Evolutionary conservation across 169 alveolate species (phyloP).

Genomic region (Plasmodium reichenowi): DNA sequence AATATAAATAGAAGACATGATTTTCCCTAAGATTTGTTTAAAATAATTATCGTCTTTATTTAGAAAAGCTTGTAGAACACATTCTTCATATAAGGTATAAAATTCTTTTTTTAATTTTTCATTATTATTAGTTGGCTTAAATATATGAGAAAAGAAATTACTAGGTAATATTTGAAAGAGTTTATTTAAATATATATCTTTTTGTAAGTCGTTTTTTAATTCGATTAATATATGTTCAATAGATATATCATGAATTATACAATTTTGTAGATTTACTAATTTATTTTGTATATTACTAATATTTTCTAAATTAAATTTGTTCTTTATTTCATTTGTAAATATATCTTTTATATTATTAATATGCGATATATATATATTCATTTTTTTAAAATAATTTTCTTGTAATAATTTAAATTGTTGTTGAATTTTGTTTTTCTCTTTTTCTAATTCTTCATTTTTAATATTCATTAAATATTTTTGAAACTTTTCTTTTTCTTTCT

Average conservation of each 20-base stretch:
- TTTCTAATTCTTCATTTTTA: constrained; percentile 43
- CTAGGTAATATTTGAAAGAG: constrained; percentile 25
- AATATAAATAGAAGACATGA: constrained; percentile 38
- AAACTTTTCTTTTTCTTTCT: constrained; percentile 44
- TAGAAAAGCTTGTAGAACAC: constrained; percentile 63
- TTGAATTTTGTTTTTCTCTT: constrained; percentile 38
- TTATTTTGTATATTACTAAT: constrained; percentile 46
- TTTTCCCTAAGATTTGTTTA: neutral
- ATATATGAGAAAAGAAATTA: constrained; percentile 44
- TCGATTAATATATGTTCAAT: constrained; percentile 43
- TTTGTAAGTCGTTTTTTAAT: constrained; percentile 22
- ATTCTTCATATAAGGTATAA: constrained; percentile 36
- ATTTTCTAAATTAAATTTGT: constrained; percentile 18
- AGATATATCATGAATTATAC: constrained; percentile 61
- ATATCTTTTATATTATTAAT: constrained; percentile 46
- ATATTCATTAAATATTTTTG: constrained; percentile 12
- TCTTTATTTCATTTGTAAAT: constrained; percentile 13
- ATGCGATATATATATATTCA: constrained; percentile 53
- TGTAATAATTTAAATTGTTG: constrained; percentile 12
- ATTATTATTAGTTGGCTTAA: constrained; percentile 22
- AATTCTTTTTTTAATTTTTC: constrained; percentile 69
- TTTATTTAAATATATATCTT: constrained; percentile 36
- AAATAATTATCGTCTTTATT: constrained; percentile 43
- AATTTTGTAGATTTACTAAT: constrained; percentile 51
- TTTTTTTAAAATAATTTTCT: constrained; percentile 54